Conservation (phyloP, 768 basidiomycete species). For the Ramaria rubella region DNA sequence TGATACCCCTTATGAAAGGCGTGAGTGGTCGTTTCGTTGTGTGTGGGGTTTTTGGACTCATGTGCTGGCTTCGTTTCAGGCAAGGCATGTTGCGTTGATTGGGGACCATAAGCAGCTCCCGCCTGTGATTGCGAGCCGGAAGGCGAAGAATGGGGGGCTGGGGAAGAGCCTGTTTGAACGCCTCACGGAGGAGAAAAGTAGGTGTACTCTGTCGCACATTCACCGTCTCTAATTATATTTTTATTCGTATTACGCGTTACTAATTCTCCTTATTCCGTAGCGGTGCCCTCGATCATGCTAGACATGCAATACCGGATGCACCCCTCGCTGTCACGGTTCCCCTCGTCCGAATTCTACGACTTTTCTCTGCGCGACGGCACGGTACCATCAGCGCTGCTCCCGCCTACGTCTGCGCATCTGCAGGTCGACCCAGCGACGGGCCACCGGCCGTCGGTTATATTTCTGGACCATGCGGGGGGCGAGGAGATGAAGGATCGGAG, state of each 20-base stretch:
- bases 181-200: conserved; percentile 75
- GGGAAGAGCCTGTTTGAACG: conserved; percentile 84
- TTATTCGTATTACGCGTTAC: too few species aligned
- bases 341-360: conserved; percentile 78
- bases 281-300: conserved; percentile 85
- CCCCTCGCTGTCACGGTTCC: conserved; percentile 82
- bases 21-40: conserved; percentile 45
- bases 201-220: conserved; percentile 22
- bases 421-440: conserved; percentile 31
- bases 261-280: conserved; percentile 32
- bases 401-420: conserved; percentile 56
- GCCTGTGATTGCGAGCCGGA: conserved; percentile 73
- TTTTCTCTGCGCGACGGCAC: conserved; percentile 69
- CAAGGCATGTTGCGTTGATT: conserved; percentile 77
- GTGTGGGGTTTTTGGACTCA: conserved; percentile 13
- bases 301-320: conserved; percentile 97
- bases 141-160: conserved; percentile 68
- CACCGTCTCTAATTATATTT: background rate
- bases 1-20: conserved; percentile 92
- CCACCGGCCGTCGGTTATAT: conserved; percentile 58
- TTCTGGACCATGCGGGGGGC: conserved; percentile 69
- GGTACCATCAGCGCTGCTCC: conserved; percentile 44
- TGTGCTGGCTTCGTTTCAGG: conserved; percentile 36
- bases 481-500: conserved; percentile 69
- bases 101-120: conserved; percentile 98